Percentiles rank a stretch among this genome's conserved stretches.
These are phyloP conservation scores for Lachancea cidri DNA, from an alignment of 805 yeast species.

Conservation along the genomic window DNA sequence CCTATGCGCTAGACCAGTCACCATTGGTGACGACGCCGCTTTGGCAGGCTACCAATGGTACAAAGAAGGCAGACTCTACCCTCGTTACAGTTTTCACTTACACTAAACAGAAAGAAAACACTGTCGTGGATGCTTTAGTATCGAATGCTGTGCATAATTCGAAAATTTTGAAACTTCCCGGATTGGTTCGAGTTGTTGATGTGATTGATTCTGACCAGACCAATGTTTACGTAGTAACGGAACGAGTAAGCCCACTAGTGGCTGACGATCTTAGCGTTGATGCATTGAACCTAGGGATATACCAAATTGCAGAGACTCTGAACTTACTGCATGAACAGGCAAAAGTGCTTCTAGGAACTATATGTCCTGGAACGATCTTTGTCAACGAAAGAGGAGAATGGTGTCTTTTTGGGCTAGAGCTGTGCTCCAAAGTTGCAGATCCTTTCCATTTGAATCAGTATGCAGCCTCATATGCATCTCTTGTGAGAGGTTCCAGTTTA, in stretches of 20 bases:
- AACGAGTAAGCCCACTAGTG: constrained; percentile 21
- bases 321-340: constrained; percentile 21
- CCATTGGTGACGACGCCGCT: constrained; percentile 20
- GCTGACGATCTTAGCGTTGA: constrained; percentile 15
- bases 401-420: constrained; percentile 79
- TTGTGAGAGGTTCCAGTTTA: constrained; percentile 8
- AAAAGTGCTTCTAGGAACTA: constrained; percentile 56
- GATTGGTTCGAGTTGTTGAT: constrained; percentile 26
- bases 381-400: constrained; percentile 73
- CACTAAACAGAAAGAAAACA: constrained; percentile 13
- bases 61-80: constrained; percentile 24
- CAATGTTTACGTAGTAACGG: constrained; percentile 25
- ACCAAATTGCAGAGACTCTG: constrained; percentile 23
- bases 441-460: constrained; percentile 34
- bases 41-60: constrained; percentile 28
- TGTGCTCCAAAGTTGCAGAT: constrained; percentile 41
- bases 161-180: constrained; percentile 29
- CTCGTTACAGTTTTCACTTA: constrained; percentile 26
- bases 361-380: constrained; percentile 53
- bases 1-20: constrained; percentile 23
- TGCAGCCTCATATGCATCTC: not conserved
- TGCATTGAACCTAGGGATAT: constrained; percentile 23
- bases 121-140: constrained; percentile 15
- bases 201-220: constrained; percentile 25
- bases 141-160: constrained; percentile 23